Evolutionary conservation across 768 basidiomycete genomes (phyloP), one percentile per base, ranked within the genome.

Genomic region (Coprinellus micaceus): DNA sequence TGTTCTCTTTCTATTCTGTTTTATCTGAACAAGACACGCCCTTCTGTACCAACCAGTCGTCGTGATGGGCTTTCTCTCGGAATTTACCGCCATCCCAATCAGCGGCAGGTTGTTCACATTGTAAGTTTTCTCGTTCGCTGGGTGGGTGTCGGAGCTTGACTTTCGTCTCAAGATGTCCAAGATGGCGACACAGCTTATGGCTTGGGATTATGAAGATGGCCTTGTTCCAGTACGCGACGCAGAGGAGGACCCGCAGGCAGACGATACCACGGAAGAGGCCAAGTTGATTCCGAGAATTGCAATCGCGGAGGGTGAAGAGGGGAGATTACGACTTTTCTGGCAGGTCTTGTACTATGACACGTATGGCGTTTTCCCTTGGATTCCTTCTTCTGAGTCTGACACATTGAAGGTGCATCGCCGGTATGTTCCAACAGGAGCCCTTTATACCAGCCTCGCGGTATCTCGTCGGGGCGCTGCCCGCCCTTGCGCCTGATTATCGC

Each of bases 261-360:
- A 4, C 4, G n/a, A 33, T 12, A 21, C 22, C 12, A 11, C 13
- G 9, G 47, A 28, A 21, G 26, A 19, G 28, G 12, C 10, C 49
- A 13, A 33, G 7, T 15, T 51, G 19, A 21, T 9, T 17, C 13
- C 6, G 28, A 48, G 46, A 48, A 51, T 28, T 17, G 45, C 19
- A 37, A 43, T 46, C 24, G 19, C 29, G 44, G 57, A 61, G 54
- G 41, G 52, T 51, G 62, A 61, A 41, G 74, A 74, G 33, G 64
- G 64, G 59, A 68, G 68, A 44, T 65, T 69, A 45, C 63, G 67
- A 77, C 67, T 89, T 5, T 90, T 90, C 88, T 92, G 90, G 90
- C 86, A 89, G 52, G 76, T 90, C 11, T 78, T 83, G 65, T 89
- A 81, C 68, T 90, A 85, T 66, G 91, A 92, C 67, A 64, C 86